phyloP scores from a whole-genome alignment of 2,329 filamentous ascomycete genomes.

The Cryphonectria naterciae region DNA sequence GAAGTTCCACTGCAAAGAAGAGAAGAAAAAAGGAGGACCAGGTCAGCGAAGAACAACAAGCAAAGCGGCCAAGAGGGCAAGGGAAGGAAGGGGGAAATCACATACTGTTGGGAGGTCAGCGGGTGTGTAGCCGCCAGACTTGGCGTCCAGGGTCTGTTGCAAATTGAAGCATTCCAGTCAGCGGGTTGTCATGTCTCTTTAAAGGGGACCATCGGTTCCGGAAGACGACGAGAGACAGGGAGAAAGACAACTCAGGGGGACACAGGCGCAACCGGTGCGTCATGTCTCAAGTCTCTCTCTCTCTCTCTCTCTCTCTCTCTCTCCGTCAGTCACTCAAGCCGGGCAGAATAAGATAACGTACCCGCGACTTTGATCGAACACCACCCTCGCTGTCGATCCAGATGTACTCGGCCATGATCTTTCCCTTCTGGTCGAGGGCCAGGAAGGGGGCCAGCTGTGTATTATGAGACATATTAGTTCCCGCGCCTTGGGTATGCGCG shows the following conservation, averaged over 20 bases:
- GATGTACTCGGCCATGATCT: conserved; percentile 92
- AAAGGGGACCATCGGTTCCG: not conserved
- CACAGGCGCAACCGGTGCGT: not conserved
- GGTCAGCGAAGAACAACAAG: not conserved
- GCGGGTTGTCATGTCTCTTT: not conserved
- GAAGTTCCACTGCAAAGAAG: conserved; percentile 31
- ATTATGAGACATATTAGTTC: conserved; percentile 29
- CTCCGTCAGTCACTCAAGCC: not conserved
- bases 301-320: not conserved
- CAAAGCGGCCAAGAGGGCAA: not conserved
- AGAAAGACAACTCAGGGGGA: conserved; percentile 5
- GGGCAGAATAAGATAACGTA: conserved; percentile 55
- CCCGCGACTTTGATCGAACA: conserved; percentile 93
- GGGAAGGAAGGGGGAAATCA: not conserved
- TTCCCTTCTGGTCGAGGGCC: conserved; percentile 85
- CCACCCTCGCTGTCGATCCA: conserved; percentile 88
- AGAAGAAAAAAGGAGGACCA: not conserved
- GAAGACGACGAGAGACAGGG: conserved; percentile 30
- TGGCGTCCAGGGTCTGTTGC: conserved; percentile 53
- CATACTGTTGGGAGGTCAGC: conserved; percentile 51
- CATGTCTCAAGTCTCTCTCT: not conserved
- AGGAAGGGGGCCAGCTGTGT: conserved; percentile 92
- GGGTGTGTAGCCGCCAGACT: conserved; percentile 50
- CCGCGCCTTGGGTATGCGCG: conserved; percentile 3
- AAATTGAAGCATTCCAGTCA: conserved; percentile 15